A percentile compares a stretch with the other conserved stretches of the same genome.
Conservation (phyloP, 108 stramenopile genomes). For the Cylindrotheca closterium region DNA sequence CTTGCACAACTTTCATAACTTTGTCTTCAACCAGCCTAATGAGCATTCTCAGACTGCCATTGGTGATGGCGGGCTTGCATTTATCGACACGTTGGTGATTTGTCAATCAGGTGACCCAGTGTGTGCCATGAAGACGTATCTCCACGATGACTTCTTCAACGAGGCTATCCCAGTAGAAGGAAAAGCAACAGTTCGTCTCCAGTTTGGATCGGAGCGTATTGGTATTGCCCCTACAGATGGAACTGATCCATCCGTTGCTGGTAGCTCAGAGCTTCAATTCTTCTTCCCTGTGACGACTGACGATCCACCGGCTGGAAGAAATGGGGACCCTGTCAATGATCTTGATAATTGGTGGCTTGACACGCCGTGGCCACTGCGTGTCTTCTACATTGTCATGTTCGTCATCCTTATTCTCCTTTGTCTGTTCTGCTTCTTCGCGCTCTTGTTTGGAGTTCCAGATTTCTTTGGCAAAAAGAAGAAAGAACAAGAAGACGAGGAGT, state of each 20-base stretch:
- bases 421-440: neutral
- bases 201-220: constrained; percentile 16
- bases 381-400: constrained; percentile 8
- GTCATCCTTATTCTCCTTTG: constrained; percentile 5
- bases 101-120: constrained; percentile 12
- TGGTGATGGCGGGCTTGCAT: neutral
- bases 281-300: neutral
- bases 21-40: constrained; percentile 4
- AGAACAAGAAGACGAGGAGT: neutral
- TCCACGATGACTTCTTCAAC: constrained; percentile 9
- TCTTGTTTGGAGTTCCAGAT: neutral
- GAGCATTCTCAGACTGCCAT: constrained; percentile 11
- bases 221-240: neutral
- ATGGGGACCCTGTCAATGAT: neutral
- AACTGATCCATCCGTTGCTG: neutral
- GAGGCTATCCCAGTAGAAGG: constrained; percentile 7
- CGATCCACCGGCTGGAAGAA: neutral
- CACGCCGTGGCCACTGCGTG: constrained; percentile 3
- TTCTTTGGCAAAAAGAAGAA: neutral
- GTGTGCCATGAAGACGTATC: constrained; percentile 6
- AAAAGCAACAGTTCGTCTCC: constrained; percentile 7
- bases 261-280: neutral
- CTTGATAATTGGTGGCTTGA: constrained; percentile 14
- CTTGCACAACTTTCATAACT: constrained; percentile 8
- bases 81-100: constrained; percentile 5